Conservation (phyloP, 768 basidiomycete genomes). For the Coprinopsis strossmayeri region DNA sequence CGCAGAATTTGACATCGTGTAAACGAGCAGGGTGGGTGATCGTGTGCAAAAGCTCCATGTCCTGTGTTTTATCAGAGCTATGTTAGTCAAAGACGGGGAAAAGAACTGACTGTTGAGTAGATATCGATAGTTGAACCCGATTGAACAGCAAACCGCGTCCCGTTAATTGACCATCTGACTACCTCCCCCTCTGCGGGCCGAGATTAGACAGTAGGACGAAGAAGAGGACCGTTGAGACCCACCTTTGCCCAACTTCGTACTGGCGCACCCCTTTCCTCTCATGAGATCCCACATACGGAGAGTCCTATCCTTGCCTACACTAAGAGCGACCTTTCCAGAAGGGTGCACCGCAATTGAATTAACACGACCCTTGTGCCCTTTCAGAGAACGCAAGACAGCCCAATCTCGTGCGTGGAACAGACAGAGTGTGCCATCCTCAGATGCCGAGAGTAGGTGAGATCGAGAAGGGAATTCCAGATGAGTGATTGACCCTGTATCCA, state of each 20-base stretch:
- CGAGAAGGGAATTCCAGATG: constrained; percentile 80
- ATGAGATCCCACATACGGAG: constrained; percentile 99
- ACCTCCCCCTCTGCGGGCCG: constrained; percentile 71
- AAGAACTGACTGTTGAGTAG: constrained; percentile 72
- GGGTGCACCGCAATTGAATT: constrained; percentile 91
- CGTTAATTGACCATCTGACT: constrained; percentile 82
- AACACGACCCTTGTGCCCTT: constrained; percentile 91
- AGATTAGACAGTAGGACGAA: background rate
- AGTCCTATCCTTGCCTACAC: constrained; percentile 85
- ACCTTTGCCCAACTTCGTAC: constrained; percentile 88
- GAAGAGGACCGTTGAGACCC: constrained; percentile 13
- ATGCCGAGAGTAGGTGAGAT: constrained; percentile 86
- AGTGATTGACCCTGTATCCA: constrained; percentile 85
- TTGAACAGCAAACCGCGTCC: constrained; percentile 77
- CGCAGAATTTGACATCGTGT: constrained; percentile 77
- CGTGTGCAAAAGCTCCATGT: constrained; percentile 70
- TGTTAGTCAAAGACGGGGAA: no score
- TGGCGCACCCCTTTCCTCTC: constrained; percentile 85
- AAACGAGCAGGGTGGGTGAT: constrained; percentile 77
- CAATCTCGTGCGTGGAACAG: constrained; percentile 93
- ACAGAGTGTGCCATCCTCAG: constrained; percentile 87
- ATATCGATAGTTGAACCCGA: constrained; percentile 70
- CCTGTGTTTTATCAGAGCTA: no score
- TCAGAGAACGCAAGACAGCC: constrained; percentile 79
- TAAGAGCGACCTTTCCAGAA: constrained; percentile 84